Percentiles rank a stretch among this genome's conserved stretches.
These are phyloP conservation scores for Brassica napus DNA, from an alignment of 345 rosid genomes.

Conservation along the genomic window DNA sequence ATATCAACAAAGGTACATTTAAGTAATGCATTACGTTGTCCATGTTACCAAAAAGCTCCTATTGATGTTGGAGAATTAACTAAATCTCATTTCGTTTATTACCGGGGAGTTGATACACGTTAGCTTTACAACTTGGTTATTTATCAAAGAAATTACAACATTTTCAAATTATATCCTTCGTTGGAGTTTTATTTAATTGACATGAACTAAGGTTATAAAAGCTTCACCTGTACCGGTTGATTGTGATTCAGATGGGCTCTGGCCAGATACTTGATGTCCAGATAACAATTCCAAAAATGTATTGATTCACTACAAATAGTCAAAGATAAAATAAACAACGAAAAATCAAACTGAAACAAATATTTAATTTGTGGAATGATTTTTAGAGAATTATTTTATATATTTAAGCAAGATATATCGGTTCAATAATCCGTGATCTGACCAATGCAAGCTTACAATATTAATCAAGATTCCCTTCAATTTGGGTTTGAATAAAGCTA, in stretches of 20 bases:
- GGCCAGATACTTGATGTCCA: not conserved
- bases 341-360: not conserved
- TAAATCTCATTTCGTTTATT: no score
- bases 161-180: not conserved
- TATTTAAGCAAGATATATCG: not conserved
- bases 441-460: not conserved
- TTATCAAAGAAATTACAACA: not conserved
- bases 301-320: not conserved
- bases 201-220: not conserved
- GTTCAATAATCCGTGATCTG: not conserved
- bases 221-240: not conserved
- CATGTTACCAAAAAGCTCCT: not conserved
- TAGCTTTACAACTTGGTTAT: not conserved
- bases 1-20: not conserved
- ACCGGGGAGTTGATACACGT: not conserved
- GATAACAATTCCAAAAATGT: not conserved
- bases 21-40: no score
- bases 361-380: not conserved
- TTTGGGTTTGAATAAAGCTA: constrained; percentile 2
- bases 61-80: not conserved
- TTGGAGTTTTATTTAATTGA: not conserved
- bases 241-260: not conserved
- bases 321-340: not conserved
- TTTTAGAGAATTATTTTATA: not conserved
- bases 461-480: not conserved